phyloP scores from a whole-genome alignment of 192 early-diverging fungal genomes.

The Backusella liffmaniae region DNA sequence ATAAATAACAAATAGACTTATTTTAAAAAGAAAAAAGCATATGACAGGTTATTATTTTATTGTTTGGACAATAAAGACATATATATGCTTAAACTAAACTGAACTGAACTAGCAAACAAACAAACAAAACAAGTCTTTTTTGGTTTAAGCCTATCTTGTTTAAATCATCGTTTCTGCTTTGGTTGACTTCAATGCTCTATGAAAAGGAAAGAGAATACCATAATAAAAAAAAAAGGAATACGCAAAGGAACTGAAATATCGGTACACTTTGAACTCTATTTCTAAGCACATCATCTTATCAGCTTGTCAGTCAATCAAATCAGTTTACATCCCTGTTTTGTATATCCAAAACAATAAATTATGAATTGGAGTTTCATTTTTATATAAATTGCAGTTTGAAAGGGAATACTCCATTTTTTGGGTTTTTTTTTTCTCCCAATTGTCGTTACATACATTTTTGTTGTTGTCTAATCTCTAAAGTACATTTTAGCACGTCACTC shows the following conservation, averaged over 20 bases:
- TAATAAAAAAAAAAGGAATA: too few species aligned
- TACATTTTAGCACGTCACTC: background rate
- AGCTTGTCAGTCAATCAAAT: too few species aligned
- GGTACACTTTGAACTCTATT: too few species aligned
- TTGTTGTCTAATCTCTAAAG: background rate
- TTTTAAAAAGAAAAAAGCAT: slow-evolving; percentile 6
- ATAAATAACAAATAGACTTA: background rate
- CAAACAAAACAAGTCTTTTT: background rate
- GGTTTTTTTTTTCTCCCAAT: background rate
- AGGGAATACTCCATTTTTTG: background rate
- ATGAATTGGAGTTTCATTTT: background rate
- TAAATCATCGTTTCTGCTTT: too few species aligned
- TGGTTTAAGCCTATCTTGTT: background rate
- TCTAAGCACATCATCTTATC: too few species aligned
- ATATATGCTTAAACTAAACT: background rate
- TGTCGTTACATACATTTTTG: background rate
- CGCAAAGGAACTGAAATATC: too few species aligned
- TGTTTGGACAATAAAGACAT: background rate
- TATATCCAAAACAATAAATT: background rate
- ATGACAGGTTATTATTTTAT: background rate
- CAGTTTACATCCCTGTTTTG: too few species aligned
- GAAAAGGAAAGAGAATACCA: too few species aligned
- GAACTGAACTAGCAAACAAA: background rate
- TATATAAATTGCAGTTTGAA: too few species aligned
- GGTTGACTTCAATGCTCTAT: too few species aligned